Evolutionary conservation across 148 eudicot species (phyloP).

Genomic region (Mesembryanthemum crystallinum): DNA sequence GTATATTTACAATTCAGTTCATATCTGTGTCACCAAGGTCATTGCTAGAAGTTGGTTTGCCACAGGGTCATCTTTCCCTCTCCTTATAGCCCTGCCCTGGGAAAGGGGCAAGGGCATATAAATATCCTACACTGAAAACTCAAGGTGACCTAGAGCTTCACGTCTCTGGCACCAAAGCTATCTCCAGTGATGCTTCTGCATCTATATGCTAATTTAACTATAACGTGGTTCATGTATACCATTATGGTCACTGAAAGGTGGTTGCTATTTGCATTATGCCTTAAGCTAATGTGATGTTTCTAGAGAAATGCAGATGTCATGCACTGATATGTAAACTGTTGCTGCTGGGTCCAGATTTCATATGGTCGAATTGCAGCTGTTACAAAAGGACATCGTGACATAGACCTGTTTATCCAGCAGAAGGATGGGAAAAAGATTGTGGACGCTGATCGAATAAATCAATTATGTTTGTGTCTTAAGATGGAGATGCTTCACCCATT

Average conservation of each 20-base stretch:
- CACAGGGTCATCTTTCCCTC: no score
- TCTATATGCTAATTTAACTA: not conserved
- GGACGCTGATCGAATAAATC: slow-evolving; percentile 50
- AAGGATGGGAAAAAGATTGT: slow-evolving; percentile 74
- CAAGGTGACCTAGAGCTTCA: not conserved
- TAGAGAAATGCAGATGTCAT: slow-evolving; percentile 7
- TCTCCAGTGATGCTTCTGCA: not conserved
- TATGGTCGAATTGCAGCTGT: slow-evolving; percentile 65
- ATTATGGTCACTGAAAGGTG: not conserved
- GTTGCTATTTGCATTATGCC: slow-evolving; percentile 10
- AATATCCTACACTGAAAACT: no score
- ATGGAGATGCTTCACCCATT: slow-evolving; percentile 81
- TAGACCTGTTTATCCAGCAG: slow-evolving; percentile 67
- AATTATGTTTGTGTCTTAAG: slow-evolving; percentile 57
- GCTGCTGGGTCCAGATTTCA: slow-evolving; percentile 44
- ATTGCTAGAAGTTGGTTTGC: no score
- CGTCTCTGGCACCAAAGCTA: not conserved
- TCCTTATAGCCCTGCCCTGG: no score
- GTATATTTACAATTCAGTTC: no score
- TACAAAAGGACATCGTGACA: slow-evolving; percentile 56
- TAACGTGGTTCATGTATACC: not conserved
- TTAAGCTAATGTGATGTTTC: slow-evolving; percentile 11
- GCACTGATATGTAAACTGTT: slow-evolving; percentile 2
- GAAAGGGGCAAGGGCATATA: no score
- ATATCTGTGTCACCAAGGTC: no score